These are phyloP conservation scores for Eucalyptus tenuipes DNA, from an alignment of 345 rosid genomes.

Conservation along the genomic window DNA sequence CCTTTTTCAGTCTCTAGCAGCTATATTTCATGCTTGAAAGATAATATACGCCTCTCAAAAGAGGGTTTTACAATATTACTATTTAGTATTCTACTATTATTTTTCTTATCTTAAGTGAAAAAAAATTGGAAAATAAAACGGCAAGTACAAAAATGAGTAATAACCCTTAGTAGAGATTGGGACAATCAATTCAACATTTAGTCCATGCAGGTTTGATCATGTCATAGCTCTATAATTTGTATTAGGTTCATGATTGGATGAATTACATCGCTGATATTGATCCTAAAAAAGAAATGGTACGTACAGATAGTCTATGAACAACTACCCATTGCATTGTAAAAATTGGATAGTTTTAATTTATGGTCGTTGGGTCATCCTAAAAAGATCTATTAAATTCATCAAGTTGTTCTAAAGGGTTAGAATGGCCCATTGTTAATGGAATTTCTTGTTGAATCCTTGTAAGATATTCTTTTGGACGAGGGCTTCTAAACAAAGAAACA, in stretches of 20 bases:
- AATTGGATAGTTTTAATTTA: not conserved
- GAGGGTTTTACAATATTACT: not conserved
- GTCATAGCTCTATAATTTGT: not conserved
- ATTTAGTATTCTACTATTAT: not conserved
- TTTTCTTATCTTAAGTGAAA: not conserved
- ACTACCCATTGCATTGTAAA: not conserved
- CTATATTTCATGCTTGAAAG: not conserved
- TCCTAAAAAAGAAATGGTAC: not conserved
- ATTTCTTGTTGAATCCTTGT: not conserved
- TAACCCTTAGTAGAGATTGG: not conserved
- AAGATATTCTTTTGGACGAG: not conserved
- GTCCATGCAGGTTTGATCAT: not conserved
- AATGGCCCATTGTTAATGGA: not conserved
- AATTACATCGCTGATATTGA: not conserved
- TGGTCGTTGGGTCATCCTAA: not conserved
- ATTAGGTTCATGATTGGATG: not conserved
- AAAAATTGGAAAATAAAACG: not conserved
- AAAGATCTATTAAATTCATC: not conserved
- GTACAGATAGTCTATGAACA: not conserved
- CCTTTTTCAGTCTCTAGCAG: not conserved
- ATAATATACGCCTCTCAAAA: not conserved
- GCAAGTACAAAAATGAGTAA: not conserved
- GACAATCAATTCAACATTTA: not conserved
- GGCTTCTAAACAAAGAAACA: not conserved
- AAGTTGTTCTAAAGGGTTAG: not conserved